Evolutionary conservation across 1,139 yeast species (phyloP), one percentile per base, ranked within the genome.

Genomic region (Kodamaea sp.): DNA sequence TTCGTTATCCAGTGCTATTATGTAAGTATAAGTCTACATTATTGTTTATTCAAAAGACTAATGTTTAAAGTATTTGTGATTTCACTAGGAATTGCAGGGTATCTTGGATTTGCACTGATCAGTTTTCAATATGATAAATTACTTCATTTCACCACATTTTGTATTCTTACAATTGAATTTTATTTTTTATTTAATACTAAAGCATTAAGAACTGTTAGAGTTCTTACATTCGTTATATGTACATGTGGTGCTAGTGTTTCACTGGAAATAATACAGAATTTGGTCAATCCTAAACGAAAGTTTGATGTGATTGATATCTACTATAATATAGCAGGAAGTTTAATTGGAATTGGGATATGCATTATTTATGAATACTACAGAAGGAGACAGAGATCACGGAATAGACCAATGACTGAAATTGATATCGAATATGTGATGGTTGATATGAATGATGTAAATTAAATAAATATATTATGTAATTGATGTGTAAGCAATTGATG

Each of bases 81-180:
- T 1, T 42, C 53, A 5, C 45, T 63, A 8, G 33, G 48, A 42
- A 47, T 47, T 4, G 74, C 75, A 7, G 70, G 62, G 6, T 70
- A 70, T 44, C 54, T 80, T 28, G 86, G 85, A 9, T 73, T 79
- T 48, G 73, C 80, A 31, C 68, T 65, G 65, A 47, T 75, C 24
- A 63, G 62, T 23, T 48, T 78, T 29, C 47, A 49, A n/a, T 68
- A 77, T 53, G 86, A 80, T 57, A 80, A 80, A 56, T 46, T 65
- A 6, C 53, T 77, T 22, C 86, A 80, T 48, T 73, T 73, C 39
- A 36, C 55, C 12, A 69, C 77, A 23, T 80, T 81, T 52, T 62
- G 71, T 41, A 43, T 75, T 4, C 59, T 80, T 9, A 75, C 84
- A 1, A 52, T 63, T 24, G 75, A 75, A 40, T 76, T 80, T 52